A percentile compares a stretch with the other conserved stretches of the same genome.
Conservation (phyloP, 1,139 yeast genomes). For the Debaryomyces udenii region DNA sequence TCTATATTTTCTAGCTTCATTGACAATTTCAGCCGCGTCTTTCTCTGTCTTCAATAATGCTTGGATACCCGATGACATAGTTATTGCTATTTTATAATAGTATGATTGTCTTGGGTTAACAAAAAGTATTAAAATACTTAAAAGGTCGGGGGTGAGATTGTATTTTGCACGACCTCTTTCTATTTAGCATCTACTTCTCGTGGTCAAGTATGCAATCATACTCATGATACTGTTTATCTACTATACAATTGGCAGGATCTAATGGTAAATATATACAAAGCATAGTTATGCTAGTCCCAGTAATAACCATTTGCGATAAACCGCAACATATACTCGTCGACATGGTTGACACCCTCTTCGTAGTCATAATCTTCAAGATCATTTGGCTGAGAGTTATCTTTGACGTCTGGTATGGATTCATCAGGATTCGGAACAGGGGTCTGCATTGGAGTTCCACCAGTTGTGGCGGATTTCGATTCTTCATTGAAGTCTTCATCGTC, state of each 20-base stretch:
- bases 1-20: slow-evolving; percentile 87
- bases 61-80: slow-evolving; percentile 42
- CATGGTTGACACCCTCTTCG: slow-evolving; percentile 79
- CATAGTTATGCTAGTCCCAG: slow-evolving; percentile 10
- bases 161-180: background rate
- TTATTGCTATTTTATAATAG: slow-evolving; percentile 5
- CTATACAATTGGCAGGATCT: slow-evolving; percentile 5
- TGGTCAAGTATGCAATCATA: no score
- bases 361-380: slow-evolving; percentile 56
- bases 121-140: no score
- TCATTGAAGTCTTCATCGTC: slow-evolving; percentile 83
- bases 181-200: no score
- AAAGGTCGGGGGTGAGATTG: background rate
- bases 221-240: background rate
- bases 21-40: slow-evolving; percentile 93
- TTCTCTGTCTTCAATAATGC: slow-evolving; percentile 74
- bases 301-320: slow-evolving; percentile 83
- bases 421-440: slow-evolving; percentile 26
- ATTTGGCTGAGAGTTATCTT: slow-evolving; percentile 11
- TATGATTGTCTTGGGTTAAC: background rate
- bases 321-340: slow-evolving; percentile 95
- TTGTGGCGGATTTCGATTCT: slow-evolving; percentile 35
- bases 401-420: slow-evolving; percentile 15
- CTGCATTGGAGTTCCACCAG: slow-evolving; percentile 38
- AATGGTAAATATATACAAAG: background rate